Conservation (phyloP, 106 monocot genomes). For the Dioscorea alata region DNA sequence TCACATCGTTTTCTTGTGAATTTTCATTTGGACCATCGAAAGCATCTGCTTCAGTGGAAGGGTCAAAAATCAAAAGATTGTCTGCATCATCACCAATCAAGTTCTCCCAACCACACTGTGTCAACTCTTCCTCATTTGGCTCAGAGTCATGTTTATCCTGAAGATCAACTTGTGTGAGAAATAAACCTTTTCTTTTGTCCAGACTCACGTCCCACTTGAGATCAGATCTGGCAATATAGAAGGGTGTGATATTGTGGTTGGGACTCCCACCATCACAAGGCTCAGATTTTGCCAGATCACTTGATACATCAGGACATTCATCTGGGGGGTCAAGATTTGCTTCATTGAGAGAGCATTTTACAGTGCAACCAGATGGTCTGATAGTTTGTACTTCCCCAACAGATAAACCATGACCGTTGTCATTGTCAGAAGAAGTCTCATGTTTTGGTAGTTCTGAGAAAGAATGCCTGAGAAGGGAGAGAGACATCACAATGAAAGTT, state of each 20-base stretch:
- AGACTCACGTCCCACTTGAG: conserved; percentile 25
- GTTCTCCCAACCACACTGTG: conserved; percentile 44
- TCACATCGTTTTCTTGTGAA: conserved; percentile 3
- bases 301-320: conserved; percentile 26
- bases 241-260: conserved; percentile 46
- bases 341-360: conserved; percentile 36
- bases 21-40: conserved; percentile 9
- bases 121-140: conserved; percentile 26
- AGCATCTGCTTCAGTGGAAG: conserved; percentile 13
- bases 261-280: conserved; percentile 61
- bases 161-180: conserved; percentile 14
- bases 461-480: conserved; percentile 35
- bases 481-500: not conserved
- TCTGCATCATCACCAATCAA: conserved; percentile 42
- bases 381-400: conserved; percentile 15
- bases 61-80: conserved; percentile 42
- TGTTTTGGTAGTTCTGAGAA: conserved; percentile 40
- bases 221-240: conserved; percentile 31
- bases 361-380: conserved; percentile 22
- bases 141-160: conserved; percentile 4
- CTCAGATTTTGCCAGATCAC: conserved; percentile 10
- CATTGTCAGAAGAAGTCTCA: conserved; percentile 26
- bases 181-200: conserved; percentile 25
- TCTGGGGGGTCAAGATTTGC: conserved; percentile 33
- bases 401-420: conserved; percentile 19